phyloP scores from a whole-genome alignment of 2,329 filamentous ascomycete species.

The Aspergillus puulaauensis region DNA sequence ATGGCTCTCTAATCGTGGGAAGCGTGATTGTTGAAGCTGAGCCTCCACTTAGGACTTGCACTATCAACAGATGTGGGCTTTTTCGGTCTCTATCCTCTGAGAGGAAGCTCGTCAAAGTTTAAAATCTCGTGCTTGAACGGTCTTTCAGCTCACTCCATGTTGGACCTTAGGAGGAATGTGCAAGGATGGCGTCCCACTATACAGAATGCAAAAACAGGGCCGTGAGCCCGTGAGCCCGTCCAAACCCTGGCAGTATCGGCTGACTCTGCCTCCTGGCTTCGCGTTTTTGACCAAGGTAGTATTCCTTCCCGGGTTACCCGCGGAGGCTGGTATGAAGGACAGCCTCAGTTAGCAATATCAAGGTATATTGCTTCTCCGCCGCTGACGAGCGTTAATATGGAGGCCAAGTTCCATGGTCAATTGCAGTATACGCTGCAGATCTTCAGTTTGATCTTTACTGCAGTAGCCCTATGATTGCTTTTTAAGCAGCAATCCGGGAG shows the following conservation, averaged over 20 bases:
- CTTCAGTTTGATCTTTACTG: slow-evolving; percentile 8
- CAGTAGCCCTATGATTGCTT: slow-evolving; percentile 20
- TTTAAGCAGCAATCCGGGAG: slow-evolving; percentile 13
- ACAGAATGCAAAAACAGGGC: slow-evolving; percentile 19
- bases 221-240: slow-evolving; percentile 5
- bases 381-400: slow-evolving; percentile 3
- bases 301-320: slow-evolving; percentile 17
- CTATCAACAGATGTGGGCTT: background rate
- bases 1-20: background rate
- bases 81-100: background rate
- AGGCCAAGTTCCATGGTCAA: slow-evolving; percentile 1
- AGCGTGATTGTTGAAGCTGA: background rate
- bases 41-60: background rate
- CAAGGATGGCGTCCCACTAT: slow-evolving; percentile 13
- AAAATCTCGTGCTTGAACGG: background rate
- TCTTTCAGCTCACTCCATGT: background rate
- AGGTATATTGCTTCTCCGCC: slow-evolving; percentile 3
- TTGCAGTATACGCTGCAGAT: slow-evolving; percentile 6
- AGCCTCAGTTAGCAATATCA: slow-evolving; percentile 13
- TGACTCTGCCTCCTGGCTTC: slow-evolving; percentile 17
- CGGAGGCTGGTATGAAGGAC: slow-evolving; percentile 22
- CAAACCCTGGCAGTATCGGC: slow-evolving; percentile 14
- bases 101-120: background rate
- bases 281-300: slow-evolving; percentile 8
- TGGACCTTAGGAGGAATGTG: slow-evolving; percentile 17